A percentile compares a stretch with the other conserved stretches of the same genome.
phyloP scores from a whole-genome alignment of 352 stramenopile genomes.

The Globisporangium cylindrosporum region DNA sequence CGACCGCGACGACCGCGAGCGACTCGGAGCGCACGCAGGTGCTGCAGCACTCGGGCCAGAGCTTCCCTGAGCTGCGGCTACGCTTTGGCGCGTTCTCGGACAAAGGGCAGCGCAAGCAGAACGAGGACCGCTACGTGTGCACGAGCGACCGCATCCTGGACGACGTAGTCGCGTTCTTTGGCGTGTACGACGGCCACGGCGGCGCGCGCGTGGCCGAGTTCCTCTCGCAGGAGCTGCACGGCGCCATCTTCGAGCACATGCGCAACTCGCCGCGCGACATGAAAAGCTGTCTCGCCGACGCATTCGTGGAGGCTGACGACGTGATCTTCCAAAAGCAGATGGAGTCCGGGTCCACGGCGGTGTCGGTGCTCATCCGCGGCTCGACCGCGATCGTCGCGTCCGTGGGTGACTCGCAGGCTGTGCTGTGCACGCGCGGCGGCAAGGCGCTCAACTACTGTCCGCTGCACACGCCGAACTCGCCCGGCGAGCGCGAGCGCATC shows the following conservation, averaged over 20 bases:
- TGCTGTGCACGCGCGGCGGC: conserved; percentile 57
- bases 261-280: conserved; percentile 35
- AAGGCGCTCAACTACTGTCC: conserved; percentile 56
- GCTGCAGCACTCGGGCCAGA: conserved; percentile 47
- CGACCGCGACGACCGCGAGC: conserved; percentile 67
- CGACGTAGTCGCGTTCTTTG: conserved; percentile 76
- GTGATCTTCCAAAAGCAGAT: conserved; percentile 69
- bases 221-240: conserved; percentile 55
- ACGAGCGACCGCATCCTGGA: conserved; percentile 44
- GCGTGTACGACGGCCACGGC: conserved; percentile 83
- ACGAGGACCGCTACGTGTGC: conserved; percentile 72
- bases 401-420: conserved; percentile 78
- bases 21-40: conserved; percentile 72
- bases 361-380: conserved; percentile 60
- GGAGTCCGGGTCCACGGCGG: conserved; percentile 69
- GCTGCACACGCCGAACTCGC: conserved; percentile 62
- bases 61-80: conserved; percentile 46
- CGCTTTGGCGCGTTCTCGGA: conserved; percentile 74
- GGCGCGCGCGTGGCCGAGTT: conserved; percentile 68
- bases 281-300: conserved; percentile 31
- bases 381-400: conserved; percentile 53
- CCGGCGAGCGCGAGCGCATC: conserved; percentile 78
- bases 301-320: conserved; percentile 65
- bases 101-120: conserved; percentile 66
- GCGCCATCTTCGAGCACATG: conserved; percentile 54